A percentile compares a stretch with the other conserved stretches of the same genome.
Evolutionary conservation across 2,329 filamentous ascomycete species (phyloP).

Genomic region (Ambrosiella xylebori): DNA sequence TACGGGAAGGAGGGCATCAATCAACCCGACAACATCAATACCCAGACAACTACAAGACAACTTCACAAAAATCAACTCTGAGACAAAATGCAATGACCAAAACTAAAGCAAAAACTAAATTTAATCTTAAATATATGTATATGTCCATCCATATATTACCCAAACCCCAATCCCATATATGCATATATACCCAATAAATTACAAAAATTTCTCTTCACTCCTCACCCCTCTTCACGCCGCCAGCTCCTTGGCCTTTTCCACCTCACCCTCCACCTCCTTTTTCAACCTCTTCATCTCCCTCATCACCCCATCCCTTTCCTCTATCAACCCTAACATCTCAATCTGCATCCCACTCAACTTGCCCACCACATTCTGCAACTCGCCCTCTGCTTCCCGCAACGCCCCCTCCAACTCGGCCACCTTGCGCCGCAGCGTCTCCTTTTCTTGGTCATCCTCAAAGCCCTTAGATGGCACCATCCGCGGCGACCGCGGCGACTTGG

Average conservation of each 20-base stretch:
- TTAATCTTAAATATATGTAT: no score
- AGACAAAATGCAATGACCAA: no score
- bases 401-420: constrained; percentile 76
- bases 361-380: constrained; percentile 68
- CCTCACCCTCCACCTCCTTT: constrained; percentile 45
- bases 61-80: no score
- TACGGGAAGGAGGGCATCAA: no score
- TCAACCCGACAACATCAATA: no score
- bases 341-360: constrained; percentile 70
- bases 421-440: constrained; percentile 57
- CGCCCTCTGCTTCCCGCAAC: constrained; percentile 37
- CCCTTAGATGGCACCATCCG: constrained; percentile 41
- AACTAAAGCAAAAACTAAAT: no score
- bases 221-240: not conserved
- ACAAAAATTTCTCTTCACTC: not conserved
- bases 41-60: no score
- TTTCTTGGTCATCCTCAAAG: constrained; percentile 55
- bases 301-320: constrained; percentile 56
- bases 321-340: constrained; percentile 64
- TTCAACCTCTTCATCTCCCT: constrained; percentile 54
- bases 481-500: constrained; percentile 26
- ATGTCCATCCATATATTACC: no score
- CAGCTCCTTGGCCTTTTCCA: constrained; percentile 16
- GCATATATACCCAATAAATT: not conserved
- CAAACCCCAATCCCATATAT: not conserved